phyloP scores from a whole-genome alignment of 2,329 filamentous ascomycete species.

The Aspergillus sp. region DNA sequence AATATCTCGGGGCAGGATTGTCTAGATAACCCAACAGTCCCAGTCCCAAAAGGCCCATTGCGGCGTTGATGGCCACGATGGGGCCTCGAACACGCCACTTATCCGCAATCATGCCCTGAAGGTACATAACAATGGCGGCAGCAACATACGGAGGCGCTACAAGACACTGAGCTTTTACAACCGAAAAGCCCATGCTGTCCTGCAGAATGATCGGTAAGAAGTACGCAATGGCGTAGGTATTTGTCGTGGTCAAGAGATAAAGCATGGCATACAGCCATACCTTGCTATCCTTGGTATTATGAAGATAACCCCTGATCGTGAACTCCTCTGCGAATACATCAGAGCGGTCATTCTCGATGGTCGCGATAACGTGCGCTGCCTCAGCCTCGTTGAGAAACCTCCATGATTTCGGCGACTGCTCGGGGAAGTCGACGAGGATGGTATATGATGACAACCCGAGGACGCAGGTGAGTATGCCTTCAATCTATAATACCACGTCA shows the following conservation, averaged over 20 bases:
- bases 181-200: slow-evolving; percentile 62
- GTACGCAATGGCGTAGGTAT: slow-evolving; percentile 75
- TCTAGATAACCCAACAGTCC: slow-evolving; percentile 67
- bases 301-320: slow-evolving; percentile 48
- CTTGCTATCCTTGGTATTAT: slow-evolving; percentile 50
- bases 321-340: slow-evolving; percentile 53
- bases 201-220: slow-evolving; percentile 75
- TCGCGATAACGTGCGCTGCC: slow-evolving; percentile 50
- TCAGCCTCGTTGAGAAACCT: slow-evolving; percentile 40
- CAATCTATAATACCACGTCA: not conserved
- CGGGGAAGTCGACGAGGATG: slow-evolving; percentile 8
- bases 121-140: slow-evolving; percentile 49
- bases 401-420: slow-evolving; percentile 5
- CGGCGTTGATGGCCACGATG: slow-evolving; percentile 63
- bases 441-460: not conserved
- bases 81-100: slow-evolving; percentile 64
- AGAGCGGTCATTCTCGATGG: slow-evolving; percentile 54
- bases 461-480: slow-evolving; percentile 2
- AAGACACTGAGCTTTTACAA: slow-evolving; percentile 67
- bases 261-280: slow-evolving; percentile 57
- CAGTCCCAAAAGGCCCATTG: slow-evolving; percentile 65
- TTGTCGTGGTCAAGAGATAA: slow-evolving; percentile 60
- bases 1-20: slow-evolving; percentile 60
- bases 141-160: slow-evolving; percentile 70
- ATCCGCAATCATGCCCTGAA: slow-evolving; percentile 62